Base-by-base conservation (phyloP, 2,329 filamentous ascomycete species). In the Chaetomiaceae sp. region DNA sequence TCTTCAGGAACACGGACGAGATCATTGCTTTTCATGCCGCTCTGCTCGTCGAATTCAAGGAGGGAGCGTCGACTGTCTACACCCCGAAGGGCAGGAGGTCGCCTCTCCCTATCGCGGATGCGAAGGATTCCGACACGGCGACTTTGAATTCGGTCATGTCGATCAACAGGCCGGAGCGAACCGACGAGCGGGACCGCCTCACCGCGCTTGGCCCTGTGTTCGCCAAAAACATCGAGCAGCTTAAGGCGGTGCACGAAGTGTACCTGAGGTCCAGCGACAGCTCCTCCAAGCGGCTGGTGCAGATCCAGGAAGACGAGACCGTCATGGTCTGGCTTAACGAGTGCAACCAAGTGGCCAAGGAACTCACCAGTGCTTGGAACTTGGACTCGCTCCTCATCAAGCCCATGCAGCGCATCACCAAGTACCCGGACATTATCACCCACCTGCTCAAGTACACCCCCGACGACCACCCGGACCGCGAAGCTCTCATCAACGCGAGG, bases 311-410 rank as follows among this genome's bases (percentile, higher is more conserved):
- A 63, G 82, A 85, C 60, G 72, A 78, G 11, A 79, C 81, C 60
- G 87, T 77, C 67, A 85, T 73, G 77, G 87, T 95, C 47, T 99
- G 94, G 94, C 77, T 97, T 45, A 87, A 87, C 54, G 92, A 96
- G 69, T 99, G 94, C 71, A 91, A 94, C 65, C 85, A 90, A 62
- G 91, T 92, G 65, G 91, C 92, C 12, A 88, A 90, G 62, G 94
- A 96, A 67, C 79, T 99, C 59, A 99, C 94, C 0, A 84, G 85
- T 23, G 92, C 94, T 0, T 99, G 94, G 94, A 89, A 95, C 69
- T 72, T 99, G 56, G 91, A 96, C 69, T 95, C 94, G 0, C 77
- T 99, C n/a, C 80, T 99, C 19, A 92, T 99, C 66, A 99, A 99
- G 70, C 94, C 94, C 1, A 91, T 95, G 69, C 94, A 99, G 71